These are phyloP conservation scores for Coemansia sp. DNA, from an alignment of 192 early-diverging fungal genomes.

Conservation along the genomic window DNA sequence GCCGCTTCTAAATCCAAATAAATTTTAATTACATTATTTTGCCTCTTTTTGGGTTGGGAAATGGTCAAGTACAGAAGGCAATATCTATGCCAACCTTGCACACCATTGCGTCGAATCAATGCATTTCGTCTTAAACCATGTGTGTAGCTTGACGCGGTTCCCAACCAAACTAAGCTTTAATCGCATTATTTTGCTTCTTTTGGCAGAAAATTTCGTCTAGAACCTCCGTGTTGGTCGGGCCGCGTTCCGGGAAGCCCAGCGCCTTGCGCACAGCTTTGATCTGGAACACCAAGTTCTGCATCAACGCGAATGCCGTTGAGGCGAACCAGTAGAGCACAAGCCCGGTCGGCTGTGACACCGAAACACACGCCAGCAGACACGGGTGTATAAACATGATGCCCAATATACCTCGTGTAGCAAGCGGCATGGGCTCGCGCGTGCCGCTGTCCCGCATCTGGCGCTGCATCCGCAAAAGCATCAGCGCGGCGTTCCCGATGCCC, in stretches of 20 bases:
- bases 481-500: slow-evolving; percentile 17
- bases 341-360: slow-evolving; percentile 11
- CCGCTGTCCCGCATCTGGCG: no score
- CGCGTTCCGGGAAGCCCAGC: slow-evolving; percentile 4
- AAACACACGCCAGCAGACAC: not conserved
- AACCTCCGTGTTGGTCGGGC: not conserved
- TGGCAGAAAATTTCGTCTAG: not conserved
- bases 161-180: no score
- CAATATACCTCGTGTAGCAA: not conserved
- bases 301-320: slow-evolving; percentile 22
- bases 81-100: no score
- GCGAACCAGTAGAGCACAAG: slow-evolving; percentile 35
- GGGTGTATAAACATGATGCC: slow-evolving; percentile 1
- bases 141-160: no score
- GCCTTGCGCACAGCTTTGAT: slow-evolving; percentile 11
- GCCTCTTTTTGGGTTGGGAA: no score
- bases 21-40: not conserved
- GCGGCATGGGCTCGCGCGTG: not conserved
- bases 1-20: slow-evolving; percentile 62
- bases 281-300: slow-evolving; percentile 18
- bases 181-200: not conserved
- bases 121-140: no score
- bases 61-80: no score
- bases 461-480: not conserved
- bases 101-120: no score